Conservation (phyloP, 2,329 filamentous ascomycete genomes). For the Ophiostoma ips region DNA sequence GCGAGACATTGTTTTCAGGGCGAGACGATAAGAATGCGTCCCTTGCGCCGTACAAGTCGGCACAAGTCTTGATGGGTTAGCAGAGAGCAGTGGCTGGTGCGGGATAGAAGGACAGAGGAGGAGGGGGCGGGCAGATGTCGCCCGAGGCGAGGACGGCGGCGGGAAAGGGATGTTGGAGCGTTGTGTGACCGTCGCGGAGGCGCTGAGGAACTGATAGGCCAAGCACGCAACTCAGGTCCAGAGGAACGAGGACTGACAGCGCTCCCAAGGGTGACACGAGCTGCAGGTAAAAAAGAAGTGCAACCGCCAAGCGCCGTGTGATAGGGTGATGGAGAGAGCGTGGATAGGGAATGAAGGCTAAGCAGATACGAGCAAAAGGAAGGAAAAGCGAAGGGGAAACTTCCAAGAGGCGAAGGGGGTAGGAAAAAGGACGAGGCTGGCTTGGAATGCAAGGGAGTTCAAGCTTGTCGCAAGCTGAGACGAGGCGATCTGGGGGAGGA, state of each 20-base stretch:
- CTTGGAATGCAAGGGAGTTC: background rate
- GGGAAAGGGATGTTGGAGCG: background rate
- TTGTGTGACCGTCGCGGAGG: background rate
- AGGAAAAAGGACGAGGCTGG: background rate
- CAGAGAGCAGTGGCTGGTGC: background rate
- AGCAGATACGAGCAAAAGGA: background rate
- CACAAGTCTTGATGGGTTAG: background rate
- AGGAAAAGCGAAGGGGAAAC: too few relatives aligned
- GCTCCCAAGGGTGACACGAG: too few relatives aligned
- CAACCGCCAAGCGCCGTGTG: background rate
- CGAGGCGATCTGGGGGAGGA: background rate
- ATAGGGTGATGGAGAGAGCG: background rate
- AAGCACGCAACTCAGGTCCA: too few relatives aligned
- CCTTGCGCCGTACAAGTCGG: background rate
- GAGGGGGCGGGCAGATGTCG: too few relatives aligned
- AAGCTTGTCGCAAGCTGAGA: background rate
- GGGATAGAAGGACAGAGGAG: too few relatives aligned
- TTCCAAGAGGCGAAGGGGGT: background rate
- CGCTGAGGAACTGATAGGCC: background rate
- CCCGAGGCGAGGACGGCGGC: background rate
- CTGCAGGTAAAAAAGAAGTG: too few relatives aligned
- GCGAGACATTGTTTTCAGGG: slow-evolving; percentile 18
- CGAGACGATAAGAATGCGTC: background rate
- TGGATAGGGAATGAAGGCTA: background rate
- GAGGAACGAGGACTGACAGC: too few relatives aligned